Evolutionary conservation across 257 asterid species (phyloP), one percentile per base, ranked within the genome.

Genomic region (Petrea volubilis): DNA sequence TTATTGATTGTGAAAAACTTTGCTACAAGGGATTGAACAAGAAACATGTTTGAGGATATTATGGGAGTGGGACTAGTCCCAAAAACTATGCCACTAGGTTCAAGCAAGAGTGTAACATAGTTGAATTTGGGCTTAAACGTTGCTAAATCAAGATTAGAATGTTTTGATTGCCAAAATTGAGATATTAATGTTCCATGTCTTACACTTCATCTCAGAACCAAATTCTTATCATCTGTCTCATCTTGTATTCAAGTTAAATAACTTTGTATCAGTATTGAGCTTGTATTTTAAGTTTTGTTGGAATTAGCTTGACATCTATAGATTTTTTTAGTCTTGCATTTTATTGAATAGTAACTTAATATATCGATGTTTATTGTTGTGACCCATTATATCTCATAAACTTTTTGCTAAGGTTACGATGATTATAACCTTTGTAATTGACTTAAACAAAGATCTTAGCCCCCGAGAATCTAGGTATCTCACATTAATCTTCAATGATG

Each of bases 61-160:
- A 40, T 18, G 31, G 50, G 64, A 66, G 70, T 70, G 76, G 23
- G 76, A 63, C 68, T 71, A 64, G 24, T 34, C 50, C 60, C 50
- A 13, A 49, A 70, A 63, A 28, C 79, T 50, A 78, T 60, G 55
- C 72, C 79, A 74, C 73, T 33, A 56, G 25, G 38, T 7, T 31
- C 64, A 44, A 31, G 8, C 4, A 52, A 68, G 63, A 63, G 27
- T 64, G 46, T 70, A 47, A 67, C 64, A 61, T 17, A 55, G 47
- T 27, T 60, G 34, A 47, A 69, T 17, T 29, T 64, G 56, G 67
- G 61, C 57, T 53, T 58, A 17, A 47, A 59, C 40, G 43, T 67
- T 46, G 33, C 7, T 50, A 69, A 57, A 36, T 74, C 70, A 21
- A 75, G 64, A 74, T 69, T 29, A 47, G 15, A 60, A 23, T 36